Percentiles rank a stretch among this genome's conserved stretches.
These are phyloP conservation scores for Iris pallida DNA, from an alignment of 116 monocot genomes.

Conservation along the genomic window DNA sequence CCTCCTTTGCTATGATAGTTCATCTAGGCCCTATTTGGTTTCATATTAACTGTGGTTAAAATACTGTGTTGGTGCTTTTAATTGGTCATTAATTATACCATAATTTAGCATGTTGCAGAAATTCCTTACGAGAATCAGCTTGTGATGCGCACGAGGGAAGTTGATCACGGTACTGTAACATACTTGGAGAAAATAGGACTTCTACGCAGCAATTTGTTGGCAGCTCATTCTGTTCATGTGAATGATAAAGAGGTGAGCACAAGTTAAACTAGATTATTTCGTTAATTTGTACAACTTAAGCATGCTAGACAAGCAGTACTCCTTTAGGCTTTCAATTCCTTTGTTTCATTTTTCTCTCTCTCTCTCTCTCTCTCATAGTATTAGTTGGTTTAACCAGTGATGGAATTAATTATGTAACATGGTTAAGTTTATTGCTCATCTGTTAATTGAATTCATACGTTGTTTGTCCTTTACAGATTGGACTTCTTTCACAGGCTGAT, in stretches of 20 bases:
- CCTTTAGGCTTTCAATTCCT: too few relatives aligned
- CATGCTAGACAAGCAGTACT: too few relatives aligned
- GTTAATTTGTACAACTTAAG: too few relatives aligned
- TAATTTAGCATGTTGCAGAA: constrained; percentile 79
- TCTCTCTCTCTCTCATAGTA: too few relatives aligned
- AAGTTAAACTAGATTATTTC: not conserved
- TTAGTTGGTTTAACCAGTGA: too few relatives aligned
- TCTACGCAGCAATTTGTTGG: constrained; percentile 64
- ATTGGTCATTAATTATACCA: not conserved
- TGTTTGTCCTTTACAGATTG: constrained; percentile 43
- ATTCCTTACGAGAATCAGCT: constrained; percentile 76
- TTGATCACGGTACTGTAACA: constrained; percentile 81
- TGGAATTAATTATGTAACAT: not conserved
- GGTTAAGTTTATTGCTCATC: not conserved
- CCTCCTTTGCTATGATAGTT: not conserved
- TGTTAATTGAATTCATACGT: not conserved
- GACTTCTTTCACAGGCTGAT: constrained; percentile 52
- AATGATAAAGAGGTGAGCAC: constrained; percentile 66
- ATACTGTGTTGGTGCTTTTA: not conserved
- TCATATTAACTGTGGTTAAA: not conserved
- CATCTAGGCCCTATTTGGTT: not conserved
- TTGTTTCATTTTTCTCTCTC: too few relatives aligned
- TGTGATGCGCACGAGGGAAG: constrained; percentile 41
- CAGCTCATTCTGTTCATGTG: constrained; percentile 89
- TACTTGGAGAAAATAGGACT: constrained; percentile 77